Conservation (phyloP, 805 yeast species). For the Isabelozyma rhagii region DNA sequence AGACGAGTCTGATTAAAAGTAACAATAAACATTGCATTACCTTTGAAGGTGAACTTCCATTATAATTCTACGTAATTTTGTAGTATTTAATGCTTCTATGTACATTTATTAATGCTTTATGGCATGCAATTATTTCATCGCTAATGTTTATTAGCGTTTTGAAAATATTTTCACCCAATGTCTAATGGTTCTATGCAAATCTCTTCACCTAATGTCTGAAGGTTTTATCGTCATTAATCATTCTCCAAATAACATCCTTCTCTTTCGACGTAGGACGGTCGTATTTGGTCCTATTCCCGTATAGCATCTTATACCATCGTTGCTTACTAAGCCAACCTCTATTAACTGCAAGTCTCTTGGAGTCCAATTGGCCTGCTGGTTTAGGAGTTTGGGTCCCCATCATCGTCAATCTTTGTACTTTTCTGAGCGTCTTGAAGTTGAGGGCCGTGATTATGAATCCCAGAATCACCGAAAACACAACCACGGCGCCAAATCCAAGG, state of each 20-base stretch:
- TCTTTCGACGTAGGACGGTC: slow-evolving; percentile 35
- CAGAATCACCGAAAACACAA: slow-evolving; percentile 47
- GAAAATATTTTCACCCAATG: not conserved
- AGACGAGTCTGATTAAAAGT: slow-evolving; percentile 9
- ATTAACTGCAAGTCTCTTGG: slow-evolving; percentile 5
- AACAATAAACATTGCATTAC: not conserved
- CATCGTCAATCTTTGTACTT: slow-evolving; percentile 68
- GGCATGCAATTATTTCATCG: no score
- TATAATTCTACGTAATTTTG: not conserved
- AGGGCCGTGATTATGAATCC: slow-evolving; percentile 54
- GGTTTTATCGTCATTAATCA: slow-evolving; percentile 37
- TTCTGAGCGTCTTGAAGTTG: slow-evolving; percentile 54
- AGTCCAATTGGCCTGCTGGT: not conserved
- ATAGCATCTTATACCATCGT: slow-evolving; percentile 18
- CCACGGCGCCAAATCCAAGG: slow-evolving; percentile 60
- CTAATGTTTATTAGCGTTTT: no score
- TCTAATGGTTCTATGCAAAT: slow-evolving; percentile 5
- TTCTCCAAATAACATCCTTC: slow-evolving; percentile 40
- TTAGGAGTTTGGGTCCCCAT: slow-evolving; percentile 20
- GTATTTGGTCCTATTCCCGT: slow-evolving; percentile 22
- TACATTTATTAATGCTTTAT: not conserved
- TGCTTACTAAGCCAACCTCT: slow-evolving; percentile 7
- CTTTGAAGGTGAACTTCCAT: no score
- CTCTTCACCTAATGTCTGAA: slow-evolving; percentile 4
- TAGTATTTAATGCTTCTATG: not conserved